Evolutionary conservation across 768 basidiomycete genomes (phyloP).

Genomic region (Hirschioporus abietinus): DNA sequence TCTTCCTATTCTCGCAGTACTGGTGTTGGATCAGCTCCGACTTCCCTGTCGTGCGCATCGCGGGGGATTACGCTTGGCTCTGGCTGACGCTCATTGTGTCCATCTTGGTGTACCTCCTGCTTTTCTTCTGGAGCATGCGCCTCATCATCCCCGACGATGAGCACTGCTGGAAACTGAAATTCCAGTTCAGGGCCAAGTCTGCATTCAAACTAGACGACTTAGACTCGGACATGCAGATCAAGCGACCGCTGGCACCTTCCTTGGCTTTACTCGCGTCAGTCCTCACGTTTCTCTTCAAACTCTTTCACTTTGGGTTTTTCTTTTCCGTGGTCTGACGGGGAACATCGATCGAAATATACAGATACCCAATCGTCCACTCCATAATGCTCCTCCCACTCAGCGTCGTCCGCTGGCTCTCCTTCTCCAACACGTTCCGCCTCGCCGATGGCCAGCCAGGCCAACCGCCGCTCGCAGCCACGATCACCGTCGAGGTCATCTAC

Average conservation of each 20-base stretch:
- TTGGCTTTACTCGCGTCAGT: conserved; percentile 27
- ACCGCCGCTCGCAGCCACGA: conserved; percentile 26
- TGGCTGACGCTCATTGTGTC: conserved; percentile 23
- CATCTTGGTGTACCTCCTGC: conserved; percentile 21
- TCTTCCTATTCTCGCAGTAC: conserved; percentile 8
- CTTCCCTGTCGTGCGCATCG: conserved; percentile 12
- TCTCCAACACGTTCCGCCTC: conserved; percentile 10
- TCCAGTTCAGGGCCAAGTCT: conserved; percentile 8
- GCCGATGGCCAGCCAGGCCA: conserved; percentile 1
- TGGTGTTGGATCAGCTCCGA: conserved; percentile 25
- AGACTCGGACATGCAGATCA: not conserved
- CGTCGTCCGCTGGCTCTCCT: conserved; percentile 34
- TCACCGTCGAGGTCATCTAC: conserved; percentile 28
- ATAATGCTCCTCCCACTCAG: conserved; percentile 34
- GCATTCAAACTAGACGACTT: not conserved
- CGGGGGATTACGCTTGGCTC: conserved; percentile 26
- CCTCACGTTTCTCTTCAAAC: not conserved
- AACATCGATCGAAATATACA: not conserved
- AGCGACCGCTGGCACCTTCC: conserved; percentile 22
- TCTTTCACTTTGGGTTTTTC: not conserved
- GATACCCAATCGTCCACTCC: conserved; percentile 34
- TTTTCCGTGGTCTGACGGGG: not conserved
- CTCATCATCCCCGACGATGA: conserved; percentile 27
- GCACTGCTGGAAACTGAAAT: conserved; percentile 29
- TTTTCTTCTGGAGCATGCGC: conserved; percentile 23